Percentiles rank a stretch among this genome's conserved stretches.
Evolutionary conservation across 371 early-diverging fungal genomes (phyloP).

Genomic region (Zychaea mexicana): DNA sequence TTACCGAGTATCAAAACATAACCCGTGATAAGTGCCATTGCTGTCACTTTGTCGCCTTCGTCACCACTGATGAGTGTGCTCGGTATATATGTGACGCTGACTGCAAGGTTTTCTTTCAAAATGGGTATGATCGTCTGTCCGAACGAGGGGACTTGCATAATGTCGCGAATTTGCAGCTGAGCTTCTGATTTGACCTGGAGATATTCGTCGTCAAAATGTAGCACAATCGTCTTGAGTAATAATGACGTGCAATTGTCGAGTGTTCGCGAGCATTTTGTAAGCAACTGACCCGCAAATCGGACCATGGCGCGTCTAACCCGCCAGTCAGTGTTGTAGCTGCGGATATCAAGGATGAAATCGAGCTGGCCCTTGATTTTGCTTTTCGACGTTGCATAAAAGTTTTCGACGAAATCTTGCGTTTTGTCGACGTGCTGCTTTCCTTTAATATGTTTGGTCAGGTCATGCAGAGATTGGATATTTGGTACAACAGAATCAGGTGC

Average conservation of each 20-base stretch:
- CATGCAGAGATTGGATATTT: constrained; percentile 25
- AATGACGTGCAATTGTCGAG: constrained; percentile 41
- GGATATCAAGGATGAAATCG: constrained; percentile 28
- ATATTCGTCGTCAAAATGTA: constrained; percentile 51
- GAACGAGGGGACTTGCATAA: constrained; percentile 17
- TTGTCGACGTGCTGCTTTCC: neutral
- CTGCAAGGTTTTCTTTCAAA: constrained; percentile 48
- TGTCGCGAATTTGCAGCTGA: constrained; percentile 20
- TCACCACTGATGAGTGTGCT: constrained; percentile 40
- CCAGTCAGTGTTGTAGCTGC: constrained; percentile 43
- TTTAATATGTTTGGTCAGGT: constrained; percentile 7
- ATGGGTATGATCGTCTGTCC: constrained; percentile 29
- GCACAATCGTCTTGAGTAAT: constrained; percentile 47
- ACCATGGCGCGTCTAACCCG: constrained; percentile 46
- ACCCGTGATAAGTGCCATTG: constrained; percentile 44
- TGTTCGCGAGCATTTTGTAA: constrained; percentile 36
- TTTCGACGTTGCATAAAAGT: constrained; percentile 36
- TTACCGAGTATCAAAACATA: constrained; percentile 39
- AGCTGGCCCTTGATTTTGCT: constrained; percentile 24
- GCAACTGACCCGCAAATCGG: constrained; percentile 36
- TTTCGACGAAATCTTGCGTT: constrained; percentile 4
- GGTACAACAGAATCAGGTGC: constrained; percentile 22
- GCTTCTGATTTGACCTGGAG: constrained; percentile 33
- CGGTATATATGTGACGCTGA: constrained; percentile 43
- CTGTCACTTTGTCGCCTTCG: constrained; percentile 44